These are phyloP conservation scores for Cryphonectria carpinicola DNA, from an alignment of 2,329 filamentous ascomycete species.

Conservation along the genomic window DNA sequence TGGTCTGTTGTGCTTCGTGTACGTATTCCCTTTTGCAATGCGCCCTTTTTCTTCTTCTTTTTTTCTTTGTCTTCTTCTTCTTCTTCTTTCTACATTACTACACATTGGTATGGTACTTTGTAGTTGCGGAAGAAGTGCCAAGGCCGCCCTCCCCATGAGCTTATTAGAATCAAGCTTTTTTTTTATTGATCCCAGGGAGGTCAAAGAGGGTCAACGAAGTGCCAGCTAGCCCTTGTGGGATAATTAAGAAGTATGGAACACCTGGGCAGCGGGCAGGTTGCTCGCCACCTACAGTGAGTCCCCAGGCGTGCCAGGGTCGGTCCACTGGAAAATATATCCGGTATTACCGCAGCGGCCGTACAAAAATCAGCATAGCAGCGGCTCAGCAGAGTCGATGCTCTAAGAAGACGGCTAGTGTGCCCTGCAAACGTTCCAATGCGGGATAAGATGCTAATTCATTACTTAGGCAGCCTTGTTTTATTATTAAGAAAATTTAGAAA, in stretches of 20 bases:
- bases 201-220: too few relatives aligned
- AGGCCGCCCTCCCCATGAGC: not conserved
- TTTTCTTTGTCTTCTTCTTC: too few relatives aligned
- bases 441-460: not conserved
- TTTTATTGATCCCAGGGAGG: not conserved
- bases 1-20: too few relatives aligned
- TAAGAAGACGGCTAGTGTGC: not conserved
- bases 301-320: too few relatives aligned
- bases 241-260: too few relatives aligned
- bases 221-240: too few relatives aligned
- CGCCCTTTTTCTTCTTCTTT: not conserved
- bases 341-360: not conserved
- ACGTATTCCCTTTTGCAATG: not conserved
- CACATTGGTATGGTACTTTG: not conserved
- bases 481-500: too few relatives aligned
- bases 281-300: too few relatives aligned
- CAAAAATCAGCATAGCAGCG: not conserved
- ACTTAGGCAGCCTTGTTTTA: not conserved
- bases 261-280: too few relatives aligned
- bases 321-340: not conserved
- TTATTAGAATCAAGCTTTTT: constrained; percentile 10
- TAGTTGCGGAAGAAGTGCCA: not conserved
- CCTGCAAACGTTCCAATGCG: not conserved
- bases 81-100: too few relatives aligned
- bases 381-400: not conserved